Conservation (phyloP, 192 early-diverging fungal species). For the Umbelopsis sp. region DNA sequence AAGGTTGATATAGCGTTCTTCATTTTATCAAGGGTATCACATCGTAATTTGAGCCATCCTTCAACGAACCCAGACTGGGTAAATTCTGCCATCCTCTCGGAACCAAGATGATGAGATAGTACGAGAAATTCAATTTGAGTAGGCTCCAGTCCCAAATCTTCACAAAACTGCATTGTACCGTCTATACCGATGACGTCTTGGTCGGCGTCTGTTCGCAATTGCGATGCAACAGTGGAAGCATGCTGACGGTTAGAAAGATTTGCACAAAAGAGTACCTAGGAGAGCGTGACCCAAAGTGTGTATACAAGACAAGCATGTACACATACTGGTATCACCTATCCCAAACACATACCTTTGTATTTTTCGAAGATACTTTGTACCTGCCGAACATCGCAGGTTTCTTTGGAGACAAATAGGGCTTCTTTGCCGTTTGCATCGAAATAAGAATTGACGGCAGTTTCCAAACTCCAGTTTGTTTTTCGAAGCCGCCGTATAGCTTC, state of each 20-base stretch:
- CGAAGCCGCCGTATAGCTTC: slow-evolving; percentile 53
- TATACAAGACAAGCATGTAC: not conserved
- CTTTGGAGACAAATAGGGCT: not conserved
- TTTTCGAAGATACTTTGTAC: slow-evolving; percentile 66
- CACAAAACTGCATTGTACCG: slow-evolving; percentile 69
- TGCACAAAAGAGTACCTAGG: no score
- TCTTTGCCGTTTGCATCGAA: slow-evolving; percentile 36
- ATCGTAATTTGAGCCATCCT: slow-evolving; percentile 69
- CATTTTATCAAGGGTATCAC: slow-evolving; percentile 71
- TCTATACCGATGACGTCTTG: slow-evolving; percentile 70
- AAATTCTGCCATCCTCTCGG: slow-evolving; percentile 77
- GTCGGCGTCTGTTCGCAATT: slow-evolving; percentile 51
- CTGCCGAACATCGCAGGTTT: slow-evolving; percentile 34
- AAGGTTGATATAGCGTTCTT: slow-evolving; percentile 46
- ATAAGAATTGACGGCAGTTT: slow-evolving; percentile 64
- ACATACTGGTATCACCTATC: not conserved
- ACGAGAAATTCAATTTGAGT: slow-evolving; percentile 72
- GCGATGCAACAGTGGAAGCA: no score
- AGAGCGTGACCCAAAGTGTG: no score
- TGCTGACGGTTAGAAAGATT: no score
- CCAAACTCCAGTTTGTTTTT: slow-evolving; percentile 67
- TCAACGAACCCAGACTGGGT: slow-evolving; percentile 67
- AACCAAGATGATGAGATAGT: slow-evolving; percentile 67
- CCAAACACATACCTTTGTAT: slow-evolving; percentile 64
- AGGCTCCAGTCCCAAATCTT: slow-evolving; percentile 73